Percentiles rank a stretch among this genome's conserved stretches.
Conservation (phyloP, 2,329 filamentous ascomycete species). For the Dryadomyces sulphureus region DNA sequence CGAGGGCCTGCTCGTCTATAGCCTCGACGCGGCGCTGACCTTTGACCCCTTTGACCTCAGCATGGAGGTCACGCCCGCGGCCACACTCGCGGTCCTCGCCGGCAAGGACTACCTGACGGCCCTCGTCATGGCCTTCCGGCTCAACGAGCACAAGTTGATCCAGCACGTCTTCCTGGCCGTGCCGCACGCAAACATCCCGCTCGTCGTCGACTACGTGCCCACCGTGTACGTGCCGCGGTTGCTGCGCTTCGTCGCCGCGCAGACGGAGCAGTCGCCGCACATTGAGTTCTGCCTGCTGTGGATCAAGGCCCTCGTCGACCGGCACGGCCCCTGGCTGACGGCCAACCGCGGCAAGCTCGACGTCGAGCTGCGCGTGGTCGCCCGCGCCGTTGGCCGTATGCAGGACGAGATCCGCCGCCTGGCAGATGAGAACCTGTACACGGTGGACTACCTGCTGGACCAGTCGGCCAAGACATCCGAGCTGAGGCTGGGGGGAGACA, state of each 20-base stretch:
- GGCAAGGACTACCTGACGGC: constrained; percentile 80
- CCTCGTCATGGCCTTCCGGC: constrained; percentile 89
- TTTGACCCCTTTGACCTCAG: constrained; percentile 97
- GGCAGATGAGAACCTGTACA: constrained; percentile 79
- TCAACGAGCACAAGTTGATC: constrained; percentile 74
- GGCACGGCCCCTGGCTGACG: constrained; percentile 74
- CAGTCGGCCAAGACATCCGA: constrained; percentile 24
- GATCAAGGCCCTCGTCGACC: constrained; percentile 70
- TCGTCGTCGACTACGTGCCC: constrained; percentile 68
- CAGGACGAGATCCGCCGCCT: constrained; percentile 68
- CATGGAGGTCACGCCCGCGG: constrained; percentile 80
- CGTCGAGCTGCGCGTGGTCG: constrained; percentile 69
- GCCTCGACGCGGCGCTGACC: constrained; percentile 64
- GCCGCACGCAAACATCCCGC: constrained; percentile 56
- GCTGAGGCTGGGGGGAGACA: too few species aligned
- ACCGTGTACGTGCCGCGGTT: constrained; percentile 74
- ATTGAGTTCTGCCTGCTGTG: constrained; percentile 89
- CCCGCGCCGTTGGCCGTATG: constrained; percentile 66
- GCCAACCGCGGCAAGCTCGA: constrained; percentile 68
- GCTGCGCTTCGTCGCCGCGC: constrained; percentile 72
- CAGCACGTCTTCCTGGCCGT: constrained; percentile 75
- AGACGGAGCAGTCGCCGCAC: constrained; percentile 82
- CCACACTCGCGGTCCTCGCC: constrained; percentile 53
- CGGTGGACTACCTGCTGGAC: constrained; percentile 64
- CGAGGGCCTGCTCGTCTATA: constrained; percentile 88